These are phyloP conservation scores for Citropsis articulata DNA, from an alignment of 345 rosid genomes.

Conservation along the genomic window DNA sequence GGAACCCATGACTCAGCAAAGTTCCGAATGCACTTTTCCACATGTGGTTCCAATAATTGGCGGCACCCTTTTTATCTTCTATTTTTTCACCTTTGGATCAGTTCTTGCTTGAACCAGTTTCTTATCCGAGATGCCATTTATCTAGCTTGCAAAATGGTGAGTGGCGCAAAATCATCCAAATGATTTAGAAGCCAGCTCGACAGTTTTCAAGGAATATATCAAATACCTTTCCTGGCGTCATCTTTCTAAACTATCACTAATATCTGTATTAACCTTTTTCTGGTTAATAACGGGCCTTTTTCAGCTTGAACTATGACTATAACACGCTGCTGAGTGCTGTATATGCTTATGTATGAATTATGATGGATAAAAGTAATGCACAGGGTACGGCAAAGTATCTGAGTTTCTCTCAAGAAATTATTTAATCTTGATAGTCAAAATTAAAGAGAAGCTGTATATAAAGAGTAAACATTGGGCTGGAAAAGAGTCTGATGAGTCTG, in stretches of 20 bases:
- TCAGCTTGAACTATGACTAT: background rate
- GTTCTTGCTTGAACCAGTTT: conserved; percentile 10
- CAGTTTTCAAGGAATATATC: conserved; percentile 10
- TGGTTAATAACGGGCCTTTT: too few species aligned
- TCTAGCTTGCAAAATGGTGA: background rate
- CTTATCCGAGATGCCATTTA: background rate
- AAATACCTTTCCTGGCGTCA: background rate
- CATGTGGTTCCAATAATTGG: conserved; percentile 29
- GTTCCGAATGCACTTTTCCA: conserved; percentile 16
- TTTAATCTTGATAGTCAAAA: background rate
- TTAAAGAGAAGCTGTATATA: conserved; percentile 11
- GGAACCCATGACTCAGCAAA: conserved; percentile 13
- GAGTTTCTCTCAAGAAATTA: background rate
- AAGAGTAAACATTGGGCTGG: conserved; percentile 27
- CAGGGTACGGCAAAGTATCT: conserved; percentile 12
- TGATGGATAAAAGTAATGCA: background rate
- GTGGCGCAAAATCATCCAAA: background rate
- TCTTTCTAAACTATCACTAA: background rate
- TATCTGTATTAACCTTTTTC: too few species aligned
- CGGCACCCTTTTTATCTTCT: background rate
- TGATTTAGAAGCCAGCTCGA: background rate
- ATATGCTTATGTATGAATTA: background rate
- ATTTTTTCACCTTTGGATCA: conserved; percentile 15
- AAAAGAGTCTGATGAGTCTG: conserved; percentile 24
- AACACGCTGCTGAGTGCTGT: background rate